Conservation (phyloP, 2,329 filamentous ascomycete species). For the Pseudogymnoascus sp. region DNA sequence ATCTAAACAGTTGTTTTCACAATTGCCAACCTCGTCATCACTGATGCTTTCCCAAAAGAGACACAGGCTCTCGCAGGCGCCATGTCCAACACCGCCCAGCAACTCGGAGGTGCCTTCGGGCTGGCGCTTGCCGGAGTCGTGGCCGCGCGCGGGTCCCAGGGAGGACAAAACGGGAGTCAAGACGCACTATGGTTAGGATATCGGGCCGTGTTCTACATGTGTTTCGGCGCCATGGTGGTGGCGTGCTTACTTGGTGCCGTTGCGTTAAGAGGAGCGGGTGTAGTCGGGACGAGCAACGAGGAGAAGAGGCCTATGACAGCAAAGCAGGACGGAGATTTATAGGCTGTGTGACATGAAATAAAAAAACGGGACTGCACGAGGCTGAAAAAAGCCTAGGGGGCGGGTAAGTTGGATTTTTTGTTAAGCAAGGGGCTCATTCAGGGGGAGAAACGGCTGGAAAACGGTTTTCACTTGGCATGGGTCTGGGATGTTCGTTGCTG, state of each 20-base stretch:
- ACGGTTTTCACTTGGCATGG: conserved; percentile 2
- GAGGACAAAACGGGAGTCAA: background rate
- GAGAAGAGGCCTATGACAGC: background rate
- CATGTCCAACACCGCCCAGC: background rate
- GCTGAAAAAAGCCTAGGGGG: background rate
- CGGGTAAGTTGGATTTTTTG: background rate
- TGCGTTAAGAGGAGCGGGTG: background rate
- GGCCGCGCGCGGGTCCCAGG: background rate
- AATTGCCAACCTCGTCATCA: conserved; percentile 2
- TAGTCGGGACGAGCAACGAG: background rate
- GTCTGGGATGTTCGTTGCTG: background rate
- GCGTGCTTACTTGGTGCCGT: background rate
- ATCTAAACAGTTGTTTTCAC: background rate
- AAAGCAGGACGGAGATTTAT: background rate
- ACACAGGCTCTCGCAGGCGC: conserved; percentile 7
- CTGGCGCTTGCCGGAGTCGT: background rate
- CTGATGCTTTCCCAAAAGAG: conserved; percentile 1
- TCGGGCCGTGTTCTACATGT: conserved; percentile 1
- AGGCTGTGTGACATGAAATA: background rate
- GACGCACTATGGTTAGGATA: background rate
- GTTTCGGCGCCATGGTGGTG: background rate
- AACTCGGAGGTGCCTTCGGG: background rate
- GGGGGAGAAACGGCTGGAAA: background rate
- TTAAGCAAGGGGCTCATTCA: background rate
- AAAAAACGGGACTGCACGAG: background rate